Base-by-base conservation (phyloP, 1,139 yeast genomes). In the Yamadazyma pseudoaaseri region DNA sequence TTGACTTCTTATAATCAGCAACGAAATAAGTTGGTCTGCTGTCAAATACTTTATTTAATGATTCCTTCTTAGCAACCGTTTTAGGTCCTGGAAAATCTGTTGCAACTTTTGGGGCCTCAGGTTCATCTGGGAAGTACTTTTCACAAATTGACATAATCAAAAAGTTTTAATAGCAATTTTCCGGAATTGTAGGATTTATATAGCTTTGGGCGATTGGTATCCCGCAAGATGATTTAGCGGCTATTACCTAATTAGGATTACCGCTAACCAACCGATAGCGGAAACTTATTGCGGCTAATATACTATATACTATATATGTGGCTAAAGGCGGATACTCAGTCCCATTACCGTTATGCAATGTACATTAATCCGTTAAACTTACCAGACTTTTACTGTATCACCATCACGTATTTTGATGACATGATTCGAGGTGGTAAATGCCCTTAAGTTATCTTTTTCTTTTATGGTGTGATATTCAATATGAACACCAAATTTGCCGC, bases 21-120 rank as follows among this genome's bases (percentile, higher is more conserved):
- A 81, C 72, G 50, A 81, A 81, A 52, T 79, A 79, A n/a, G 82
- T 75, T 17, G 86, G 80, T 53, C 85, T 69, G 42, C 80, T 70
- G 49, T 81, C 89, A 44, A 77, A 82, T 16, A 79, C 79, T 26
- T 62, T 47, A 12, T 78, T 76, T 42, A 84, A 71, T 16, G 73
- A 52, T 35, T 63, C 61, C 42, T 76, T 59, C 16, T 57, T 66
- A 24, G 60, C 70, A 48, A 65, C 54, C 38, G 80, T 68, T 47
- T 67, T 62, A 15, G 89, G 86, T 27, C 92, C 90, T 28, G 90
- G 90, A 43, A 80, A 62, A 23, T 58, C 49, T 10, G 83, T 64
- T 38, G 57, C 67, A 30, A 83, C 65, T 8, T 54, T 50, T 28
- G 94, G 94, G 27, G 60, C 73, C 24, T 63, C 48, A 41, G 92